These are phyloP conservation scores for Cinchona pubescens DNA, from an alignment of 257 asterid species.

Conservation along the genomic window DNA sequence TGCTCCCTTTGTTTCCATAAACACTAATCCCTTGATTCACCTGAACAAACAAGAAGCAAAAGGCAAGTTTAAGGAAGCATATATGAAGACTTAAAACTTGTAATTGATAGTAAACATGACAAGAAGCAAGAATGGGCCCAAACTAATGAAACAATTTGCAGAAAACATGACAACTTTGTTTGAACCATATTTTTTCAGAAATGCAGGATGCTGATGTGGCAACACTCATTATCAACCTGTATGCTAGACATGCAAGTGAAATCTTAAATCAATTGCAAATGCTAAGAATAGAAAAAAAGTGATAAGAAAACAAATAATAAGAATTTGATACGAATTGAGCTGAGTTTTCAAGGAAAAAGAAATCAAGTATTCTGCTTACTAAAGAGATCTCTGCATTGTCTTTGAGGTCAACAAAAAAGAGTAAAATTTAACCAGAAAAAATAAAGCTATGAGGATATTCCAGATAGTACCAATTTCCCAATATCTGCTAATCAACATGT, in stretches of 20 bases:
- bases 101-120: background rate
- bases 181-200: too few relatives aligned
- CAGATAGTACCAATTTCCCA: background rate
- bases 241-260: too few relatives aligned
- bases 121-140: background rate
- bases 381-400: background rate
- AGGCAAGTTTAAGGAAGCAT: background rate
- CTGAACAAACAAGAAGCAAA: slow-evolving; percentile 32
- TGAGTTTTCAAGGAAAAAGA: background rate
- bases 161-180: background rate
- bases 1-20: slow-evolving; percentile 99
- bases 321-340: too few relatives aligned
- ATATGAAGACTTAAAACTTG: background rate
- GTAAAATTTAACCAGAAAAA: background rate
- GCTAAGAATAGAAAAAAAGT: too few relatives aligned
- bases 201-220: too few relatives aligned
- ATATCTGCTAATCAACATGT: background rate
- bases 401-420: background rate
- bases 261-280: too few relatives aligned
- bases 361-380: background rate
- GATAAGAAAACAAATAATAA: too few relatives aligned
- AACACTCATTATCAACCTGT: too few relatives aligned
- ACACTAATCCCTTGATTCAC: slow-evolving; percentile 95
- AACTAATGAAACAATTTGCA: background rate
- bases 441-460: background rate